Percentiles rank a stretch among this genome's conserved stretches.
Evolutionary conservation across 108 stramenopile species (phyloP).

Genomic region (Hondaea fermentalgiana): DNA sequence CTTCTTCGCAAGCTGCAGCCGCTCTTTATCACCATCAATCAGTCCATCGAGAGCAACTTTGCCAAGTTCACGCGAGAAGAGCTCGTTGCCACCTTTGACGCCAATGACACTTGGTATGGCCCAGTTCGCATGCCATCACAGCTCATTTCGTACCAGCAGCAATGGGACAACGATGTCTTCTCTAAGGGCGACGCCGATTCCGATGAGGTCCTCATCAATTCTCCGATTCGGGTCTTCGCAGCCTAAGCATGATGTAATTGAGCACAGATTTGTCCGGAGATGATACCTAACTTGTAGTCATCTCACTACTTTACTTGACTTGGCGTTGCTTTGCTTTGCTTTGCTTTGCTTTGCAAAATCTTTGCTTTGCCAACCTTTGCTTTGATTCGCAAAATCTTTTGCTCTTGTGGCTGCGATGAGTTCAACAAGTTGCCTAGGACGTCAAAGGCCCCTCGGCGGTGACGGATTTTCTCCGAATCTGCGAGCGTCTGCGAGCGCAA

Average conservation of each 20-base stretch:
- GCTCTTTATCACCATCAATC: background rate
- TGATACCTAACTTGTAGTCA: too few species aligned
- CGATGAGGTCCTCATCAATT: background rate
- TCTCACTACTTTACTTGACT: background rate
- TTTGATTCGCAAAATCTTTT: too few species aligned
- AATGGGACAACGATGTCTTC: background rate
- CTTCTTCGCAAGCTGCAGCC: background rate
- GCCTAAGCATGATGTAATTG: too few species aligned
- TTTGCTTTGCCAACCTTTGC: too few species aligned
- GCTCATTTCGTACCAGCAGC: background rate
- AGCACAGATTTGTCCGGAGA: too few species aligned
- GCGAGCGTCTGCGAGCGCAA: too few species aligned
- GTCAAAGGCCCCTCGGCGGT: too few species aligned
- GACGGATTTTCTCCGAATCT: too few species aligned
- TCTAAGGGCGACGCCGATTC: background rate
- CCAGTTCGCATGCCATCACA: slow-evolving; percentile 1
- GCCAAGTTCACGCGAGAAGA: background rate
- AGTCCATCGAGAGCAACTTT: background rate
- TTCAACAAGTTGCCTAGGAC: too few species aligned
- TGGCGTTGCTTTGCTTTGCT: background rate
- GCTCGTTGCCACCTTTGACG: background rate
- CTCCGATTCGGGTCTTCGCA: background rate
- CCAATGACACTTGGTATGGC: background rate
- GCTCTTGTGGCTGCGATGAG: too few species aligned
- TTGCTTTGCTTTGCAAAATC: background rate